Conservation (phyloP, 306 rosid genomes). For the Pachyrhizus erosus region DNA sequence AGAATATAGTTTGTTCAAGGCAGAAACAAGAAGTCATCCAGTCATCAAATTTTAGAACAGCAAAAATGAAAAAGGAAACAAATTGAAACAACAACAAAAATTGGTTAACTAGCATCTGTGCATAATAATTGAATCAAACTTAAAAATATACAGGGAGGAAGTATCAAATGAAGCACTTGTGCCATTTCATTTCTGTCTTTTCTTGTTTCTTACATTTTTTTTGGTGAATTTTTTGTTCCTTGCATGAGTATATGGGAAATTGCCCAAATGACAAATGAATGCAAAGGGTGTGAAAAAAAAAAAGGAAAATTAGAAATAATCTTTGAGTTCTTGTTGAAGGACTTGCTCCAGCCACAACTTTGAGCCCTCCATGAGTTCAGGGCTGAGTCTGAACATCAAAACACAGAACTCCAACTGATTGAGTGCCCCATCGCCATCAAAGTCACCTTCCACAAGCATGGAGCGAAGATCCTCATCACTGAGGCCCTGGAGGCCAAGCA, state of each 20-base stretch:
- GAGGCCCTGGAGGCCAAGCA: conserved; percentile 68
- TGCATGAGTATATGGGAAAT: conserved; percentile 30
- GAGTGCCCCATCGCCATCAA: conserved; percentile 86
- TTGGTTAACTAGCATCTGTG: background rate
- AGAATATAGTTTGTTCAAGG: background rate
- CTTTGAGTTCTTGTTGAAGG: conserved; percentile 56
- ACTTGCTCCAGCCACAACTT: conserved; percentile 64
- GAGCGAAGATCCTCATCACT: conserved; percentile 70
- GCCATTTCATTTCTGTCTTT: conserved; percentile 20
- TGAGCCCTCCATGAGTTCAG: conserved; percentile 83
- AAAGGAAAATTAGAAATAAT: conserved; percentile 8
- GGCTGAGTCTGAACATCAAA: conserved; percentile 90
- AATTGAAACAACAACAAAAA: background rate
- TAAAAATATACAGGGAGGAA: conserved; percentile 11
- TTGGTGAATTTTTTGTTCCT: background rate
- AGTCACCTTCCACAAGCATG: conserved; percentile 81
- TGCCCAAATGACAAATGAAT: conserved; percentile 32
- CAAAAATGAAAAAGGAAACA: background rate
- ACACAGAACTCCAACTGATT: conserved; percentile 89
- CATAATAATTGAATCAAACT: background rate
- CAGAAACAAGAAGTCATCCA: background rate
- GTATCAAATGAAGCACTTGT: conserved; percentile 27
- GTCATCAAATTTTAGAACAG: background rate
- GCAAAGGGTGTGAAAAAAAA: background rate
- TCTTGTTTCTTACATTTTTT: no score